A percentile compares a stretch with the other conserved stretches of the same genome.
These are phyloP conservation scores for Mucor mucedo DNA, from an alignment of 371 early-diverging fungal genomes.

Conservation along the genomic window DNA sequence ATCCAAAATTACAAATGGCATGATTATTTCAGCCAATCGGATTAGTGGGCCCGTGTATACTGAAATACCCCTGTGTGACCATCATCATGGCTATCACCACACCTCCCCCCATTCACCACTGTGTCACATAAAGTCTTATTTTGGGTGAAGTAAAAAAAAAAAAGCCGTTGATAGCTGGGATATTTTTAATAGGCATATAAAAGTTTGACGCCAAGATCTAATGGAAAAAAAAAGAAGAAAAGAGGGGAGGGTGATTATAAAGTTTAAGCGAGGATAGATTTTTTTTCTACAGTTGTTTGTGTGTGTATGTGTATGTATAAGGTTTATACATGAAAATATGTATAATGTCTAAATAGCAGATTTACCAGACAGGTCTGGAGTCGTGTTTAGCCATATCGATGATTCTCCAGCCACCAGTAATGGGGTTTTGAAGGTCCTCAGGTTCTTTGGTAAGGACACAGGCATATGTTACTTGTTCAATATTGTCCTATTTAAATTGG, in stretches of 20 bases:
- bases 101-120: background rate
- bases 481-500: constrained; percentile 63
- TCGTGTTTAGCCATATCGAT: constrained; percentile 89
- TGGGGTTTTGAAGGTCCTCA: constrained; percentile 84
- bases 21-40: constrained; percentile 38
- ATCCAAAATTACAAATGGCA: constrained; percentile 14
- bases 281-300: background rate
- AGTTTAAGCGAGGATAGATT: background rate
- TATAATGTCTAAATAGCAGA: background rate
- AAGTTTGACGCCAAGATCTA: background rate
- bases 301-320: background rate
- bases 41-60: constrained; percentile 5
- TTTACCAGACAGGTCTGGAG: constrained; percentile 70
- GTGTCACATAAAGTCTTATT: constrained; percentile 1
- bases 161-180: background rate
- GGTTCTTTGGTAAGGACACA: constrained; percentile 89
- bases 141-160: background rate
- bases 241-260: background rate
- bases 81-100: background rate
- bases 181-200: constrained; percentile 5
- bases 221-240: constrained; percentile 2
- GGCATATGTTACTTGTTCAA: constrained; percentile 86
- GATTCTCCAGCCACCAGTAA: constrained; percentile 92
- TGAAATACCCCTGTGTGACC: constrained; percentile 1
- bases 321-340: background rate